Evolutionary conservation across 305 asterid species (phyloP).

Genomic region (Fraxinus ornus): DNA sequence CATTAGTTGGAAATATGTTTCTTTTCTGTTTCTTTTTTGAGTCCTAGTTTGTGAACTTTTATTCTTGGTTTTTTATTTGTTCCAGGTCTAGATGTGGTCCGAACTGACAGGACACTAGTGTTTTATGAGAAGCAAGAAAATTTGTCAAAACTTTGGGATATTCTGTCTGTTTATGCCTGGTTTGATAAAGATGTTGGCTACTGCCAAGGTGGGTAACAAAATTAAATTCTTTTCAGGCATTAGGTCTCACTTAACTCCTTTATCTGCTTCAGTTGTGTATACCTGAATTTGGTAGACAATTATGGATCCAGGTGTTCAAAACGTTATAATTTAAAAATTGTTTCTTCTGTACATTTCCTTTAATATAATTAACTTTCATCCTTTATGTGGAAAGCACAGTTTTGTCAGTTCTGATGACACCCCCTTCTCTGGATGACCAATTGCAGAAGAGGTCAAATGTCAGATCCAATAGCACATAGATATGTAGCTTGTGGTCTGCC

Average conservation of each 20-base stretch:
- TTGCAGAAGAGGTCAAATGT: background rate
- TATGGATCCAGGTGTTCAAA: background rate
- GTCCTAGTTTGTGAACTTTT: conserved; percentile 12
- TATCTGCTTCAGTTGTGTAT: background rate
- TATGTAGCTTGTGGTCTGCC: background rate
- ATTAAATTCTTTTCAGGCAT: background rate
- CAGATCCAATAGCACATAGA: background rate
- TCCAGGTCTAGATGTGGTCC: conserved; percentile 86
- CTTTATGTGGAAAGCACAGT: background rate
- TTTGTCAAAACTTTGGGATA: conserved; percentile 84
- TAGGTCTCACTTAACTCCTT: background rate
- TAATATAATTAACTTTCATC: background rate
- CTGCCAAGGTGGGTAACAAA: conserved; percentile 71
- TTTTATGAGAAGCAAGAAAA: conserved; percentile 81
- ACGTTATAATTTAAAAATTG: background rate
- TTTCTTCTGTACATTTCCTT: background rate
- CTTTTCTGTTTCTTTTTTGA: background rate
- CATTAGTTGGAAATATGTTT: background rate
- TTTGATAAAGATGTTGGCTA: conserved; percentile 85
- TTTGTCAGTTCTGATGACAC: background rate
- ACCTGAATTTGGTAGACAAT: background rate
- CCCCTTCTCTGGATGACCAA: background rate
- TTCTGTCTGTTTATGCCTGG: conserved; percentile 88
- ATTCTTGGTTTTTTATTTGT: conserved; percentile 22
- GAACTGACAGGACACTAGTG: conserved; percentile 81